A percentile compares a stretch with the other conserved stretches of the same genome.
Conservation (phyloP, 352 stramenopile genomes). For the Globisporangium polare region DNA sequence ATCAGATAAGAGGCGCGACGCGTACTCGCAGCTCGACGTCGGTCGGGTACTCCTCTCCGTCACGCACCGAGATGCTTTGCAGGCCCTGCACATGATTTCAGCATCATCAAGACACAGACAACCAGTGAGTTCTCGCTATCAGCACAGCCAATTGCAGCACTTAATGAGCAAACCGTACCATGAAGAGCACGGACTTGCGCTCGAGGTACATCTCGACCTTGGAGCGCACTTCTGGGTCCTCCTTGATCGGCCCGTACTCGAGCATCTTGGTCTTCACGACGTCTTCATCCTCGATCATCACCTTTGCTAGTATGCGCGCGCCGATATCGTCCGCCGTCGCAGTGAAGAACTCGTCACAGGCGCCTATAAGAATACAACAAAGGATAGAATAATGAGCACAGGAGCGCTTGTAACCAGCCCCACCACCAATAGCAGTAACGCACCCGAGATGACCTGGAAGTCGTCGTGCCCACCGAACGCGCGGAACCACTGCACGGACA, state of each 20-base stretch:
- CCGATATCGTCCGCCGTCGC: conserved; percentile 79
- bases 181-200: conserved; percentile 77
- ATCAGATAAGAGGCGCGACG: background rate
- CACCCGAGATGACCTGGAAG: conserved; percentile 66
- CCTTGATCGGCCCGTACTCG: conserved; percentile 80
- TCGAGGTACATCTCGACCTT: conserved; percentile 86
- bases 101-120: background rate
- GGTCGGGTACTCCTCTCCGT: conserved; percentile 54
- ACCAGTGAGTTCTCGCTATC: background rate
- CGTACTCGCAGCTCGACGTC: conserved; percentile 59
- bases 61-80: conserved; percentile 47
- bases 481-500: conserved; percentile 73
- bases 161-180: conserved; percentile 25
- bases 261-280: conserved; percentile 74
- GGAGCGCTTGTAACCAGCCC: too few relatives aligned
- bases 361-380: conserved; percentile 12
- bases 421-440: background rate
- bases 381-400: background rate
- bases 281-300: conserved; percentile 72
- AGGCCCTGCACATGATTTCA: conserved; percentile 20
- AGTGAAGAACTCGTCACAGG: conserved; percentile 74
- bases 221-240: conserved; percentile 77
- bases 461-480: conserved; percentile 59
- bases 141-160: background rate
- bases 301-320: conserved; percentile 64